phyloP scores from a whole-genome alignment of 106 monocot genomes.

The Allium fistulosum region DNA sequence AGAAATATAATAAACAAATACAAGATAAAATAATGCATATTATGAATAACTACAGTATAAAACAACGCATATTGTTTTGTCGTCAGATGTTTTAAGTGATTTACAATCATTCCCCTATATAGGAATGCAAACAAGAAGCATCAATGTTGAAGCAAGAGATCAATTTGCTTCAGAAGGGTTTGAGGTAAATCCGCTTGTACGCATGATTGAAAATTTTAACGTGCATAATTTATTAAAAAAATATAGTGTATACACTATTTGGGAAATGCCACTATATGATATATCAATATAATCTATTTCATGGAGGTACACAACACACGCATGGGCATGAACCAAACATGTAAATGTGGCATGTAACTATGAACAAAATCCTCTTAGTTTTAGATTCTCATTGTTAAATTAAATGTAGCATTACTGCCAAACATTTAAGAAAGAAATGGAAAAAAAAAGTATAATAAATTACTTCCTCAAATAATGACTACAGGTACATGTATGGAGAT shows the following conservation, averaged over 20 bases:
- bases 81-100: too few relatives aligned
- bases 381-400: not conserved
- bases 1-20: not conserved
- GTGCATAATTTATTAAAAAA: too few relatives aligned
- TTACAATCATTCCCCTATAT: not conserved
- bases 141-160: slow-evolving; percentile 54
- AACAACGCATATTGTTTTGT: not conserved
- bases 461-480: slow-evolving; percentile 30
- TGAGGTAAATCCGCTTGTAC: slow-evolving; percentile 34
- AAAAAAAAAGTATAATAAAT: not conserved
- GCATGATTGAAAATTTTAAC: too few relatives aligned
- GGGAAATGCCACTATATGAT: too few relatives aligned
- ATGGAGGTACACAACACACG: too few relatives aligned
- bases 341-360: not conserved
- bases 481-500: slow-evolving; percentile 55
- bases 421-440: not conserved
- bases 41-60: not conserved
- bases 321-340: not conserved
- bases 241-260: too few relatives aligned
- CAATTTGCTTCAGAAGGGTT: slow-evolving; percentile 54
- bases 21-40: not conserved
- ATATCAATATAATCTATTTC: too few relatives aligned
- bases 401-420: not conserved
- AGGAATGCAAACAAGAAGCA: slow-evolving; percentile 46
- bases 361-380: not conserved